Conservation (phyloP, 345 rosid species). For the Aethionema arabicum region DNA sequence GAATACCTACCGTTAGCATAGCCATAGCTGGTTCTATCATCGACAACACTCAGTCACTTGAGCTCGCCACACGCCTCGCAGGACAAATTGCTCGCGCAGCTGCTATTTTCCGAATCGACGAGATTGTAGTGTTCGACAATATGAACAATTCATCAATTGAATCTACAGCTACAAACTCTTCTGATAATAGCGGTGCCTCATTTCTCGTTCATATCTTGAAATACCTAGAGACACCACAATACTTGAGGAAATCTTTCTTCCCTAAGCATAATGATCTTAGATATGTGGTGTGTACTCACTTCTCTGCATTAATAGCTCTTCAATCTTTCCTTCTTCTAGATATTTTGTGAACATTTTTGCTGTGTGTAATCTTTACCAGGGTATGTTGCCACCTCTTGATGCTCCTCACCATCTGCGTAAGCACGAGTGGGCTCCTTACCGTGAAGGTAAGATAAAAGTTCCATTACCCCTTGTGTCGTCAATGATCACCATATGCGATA, state of each 20-base stretch:
- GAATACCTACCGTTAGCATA: slow-evolving; percentile 61
- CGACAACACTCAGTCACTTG: slow-evolving; percentile 89
- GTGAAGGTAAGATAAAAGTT: slow-evolving; percentile 59
- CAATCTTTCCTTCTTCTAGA: neutral
- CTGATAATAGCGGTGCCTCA: slow-evolving; percentile 60
- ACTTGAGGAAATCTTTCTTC: slow-evolving; percentile 79
- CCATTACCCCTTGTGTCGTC: slow-evolving; percentile 14
- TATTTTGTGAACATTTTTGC: slow-evolving; percentile 6
- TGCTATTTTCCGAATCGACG: slow-evolving; percentile 82
- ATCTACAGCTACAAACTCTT: slow-evolving; percentile 27
- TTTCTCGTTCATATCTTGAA: slow-evolving; percentile 77
- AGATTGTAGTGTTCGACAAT: slow-evolving; percentile 91
- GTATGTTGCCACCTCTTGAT: slow-evolving; percentile 94
- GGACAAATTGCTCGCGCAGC: slow-evolving; percentile 95
- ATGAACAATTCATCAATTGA: slow-evolving; percentile 43
- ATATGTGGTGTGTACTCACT: slow-evolving; percentile 62
- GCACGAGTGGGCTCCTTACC: slow-evolving; percentile 88
- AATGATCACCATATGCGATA: neutral
- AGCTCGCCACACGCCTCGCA: slow-evolving; percentile 88
- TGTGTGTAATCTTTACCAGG: slow-evolving; percentile 42
- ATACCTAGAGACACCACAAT: slow-evolving; percentile 93
- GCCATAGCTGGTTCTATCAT: slow-evolving; percentile 97
- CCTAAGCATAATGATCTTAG: slow-evolving; percentile 74
- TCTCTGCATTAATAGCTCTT: neutral
- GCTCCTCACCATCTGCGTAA: slow-evolving; percentile 97